Percentiles rank a stretch among this genome's conserved stretches.
Conservation (phyloP, 2,329 filamentous ascomycete species). For the Fusarium torulosum region DNA sequence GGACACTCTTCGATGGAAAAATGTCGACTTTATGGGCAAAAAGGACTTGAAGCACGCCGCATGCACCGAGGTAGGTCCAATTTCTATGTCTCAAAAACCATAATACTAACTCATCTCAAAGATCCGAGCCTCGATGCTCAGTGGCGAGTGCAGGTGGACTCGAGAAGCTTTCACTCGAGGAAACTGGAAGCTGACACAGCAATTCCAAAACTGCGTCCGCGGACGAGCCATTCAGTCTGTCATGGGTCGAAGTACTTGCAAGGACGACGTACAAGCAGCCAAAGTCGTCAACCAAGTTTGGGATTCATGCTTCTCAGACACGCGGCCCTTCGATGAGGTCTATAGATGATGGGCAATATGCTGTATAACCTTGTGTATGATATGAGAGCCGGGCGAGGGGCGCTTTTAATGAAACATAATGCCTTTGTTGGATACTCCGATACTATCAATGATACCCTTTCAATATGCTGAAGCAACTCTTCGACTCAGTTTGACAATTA, state of each 20-base stretch:
- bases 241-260: conserved; percentile 80
- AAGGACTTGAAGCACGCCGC: conserved; percentile 88
- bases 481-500: conserved; percentile 30
- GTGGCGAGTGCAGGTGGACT: conserved; percentile 92
- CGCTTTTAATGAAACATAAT: conserved; percentile 26
- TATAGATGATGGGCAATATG: conserved; percentile 71
- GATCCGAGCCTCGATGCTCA: conserved; percentile 93
- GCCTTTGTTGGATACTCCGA: conserved; percentile 38
- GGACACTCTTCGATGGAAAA: conserved; percentile 90
- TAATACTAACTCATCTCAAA: conserved; percentile 51
- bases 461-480: conserved; percentile 24
- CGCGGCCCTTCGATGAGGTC: conserved; percentile 95
- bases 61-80: conserved; percentile 81
- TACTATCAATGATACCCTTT: conserved; percentile 48
- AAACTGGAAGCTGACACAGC: conserved; percentile 90
- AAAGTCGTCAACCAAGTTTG: conserved; percentile 97
- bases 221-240: conserved; percentile 84
- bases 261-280: conserved; percentile 86
- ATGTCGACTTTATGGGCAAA: conserved; percentile 77
- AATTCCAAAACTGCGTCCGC: conserved; percentile 93
- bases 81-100: background rate
- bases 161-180: conserved; percentile 86
- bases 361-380: conserved; percentile 42
- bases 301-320: conserved; percentile 96
- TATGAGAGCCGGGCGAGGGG: conserved; percentile 26